These are phyloP conservation scores for Chaetomium sp. DNA, from an alignment of 2,329 filamentous ascomycete genomes.

Conservation along the genomic window DNA sequence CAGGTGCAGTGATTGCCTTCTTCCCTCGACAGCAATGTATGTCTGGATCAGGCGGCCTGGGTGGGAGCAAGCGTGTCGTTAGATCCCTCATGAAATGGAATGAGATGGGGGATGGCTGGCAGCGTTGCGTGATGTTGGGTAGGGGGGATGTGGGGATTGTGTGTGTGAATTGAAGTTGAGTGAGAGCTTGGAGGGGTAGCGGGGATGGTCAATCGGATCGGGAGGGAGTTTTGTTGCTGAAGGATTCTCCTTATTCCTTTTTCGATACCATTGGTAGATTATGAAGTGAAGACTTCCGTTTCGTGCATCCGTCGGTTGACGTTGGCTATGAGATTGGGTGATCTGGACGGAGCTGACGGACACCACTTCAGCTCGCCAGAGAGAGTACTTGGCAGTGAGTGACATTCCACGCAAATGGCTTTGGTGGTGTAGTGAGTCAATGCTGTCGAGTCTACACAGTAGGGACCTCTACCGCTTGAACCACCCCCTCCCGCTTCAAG, in stretches of 20 bases:
- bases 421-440: too few relatives aligned
- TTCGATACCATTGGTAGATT: constrained; percentile 35
- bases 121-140: background rate
- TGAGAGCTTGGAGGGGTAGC: background rate
- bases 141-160: background rate
- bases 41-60: background rate
- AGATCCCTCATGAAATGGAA: constrained; percentile 12
- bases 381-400: too few relatives aligned
- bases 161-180: background rate
- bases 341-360: too few relatives aligned
- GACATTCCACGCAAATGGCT: too few relatives aligned
- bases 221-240: constrained; percentile 21
- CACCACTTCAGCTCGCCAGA: too few relatives aligned
- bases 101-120: constrained; percentile 8
- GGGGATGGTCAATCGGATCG: constrained; percentile 12
- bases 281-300: constrained; percentile 24
- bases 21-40: background rate
- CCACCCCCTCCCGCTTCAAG: too few relatives aligned
- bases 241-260: constrained; percentile 23
- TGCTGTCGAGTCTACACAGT: too few relatives aligned
- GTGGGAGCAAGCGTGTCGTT: constrained; percentile 14
- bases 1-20: constrained; percentile 59
- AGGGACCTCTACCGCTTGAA: too few relatives aligned
- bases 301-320: background rate
- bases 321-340: too few relatives aligned